Evolutionary conservation across 345 rosid species (phyloP).

Genomic region (Syzygium aromaticum): DNA sequence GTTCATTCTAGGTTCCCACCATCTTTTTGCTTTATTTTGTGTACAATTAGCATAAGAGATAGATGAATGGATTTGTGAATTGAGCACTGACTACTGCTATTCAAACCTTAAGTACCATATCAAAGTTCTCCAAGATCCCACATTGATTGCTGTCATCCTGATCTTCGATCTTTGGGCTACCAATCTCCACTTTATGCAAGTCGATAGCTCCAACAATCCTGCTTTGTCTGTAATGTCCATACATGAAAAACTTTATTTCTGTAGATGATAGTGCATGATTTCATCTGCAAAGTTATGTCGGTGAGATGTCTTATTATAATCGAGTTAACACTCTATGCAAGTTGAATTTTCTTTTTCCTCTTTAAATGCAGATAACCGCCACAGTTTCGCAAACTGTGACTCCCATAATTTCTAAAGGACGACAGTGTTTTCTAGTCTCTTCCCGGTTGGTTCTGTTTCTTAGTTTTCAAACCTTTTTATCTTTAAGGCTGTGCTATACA

Average conservation of each 20-base stretch:
- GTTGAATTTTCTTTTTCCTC: constrained; percentile 2
- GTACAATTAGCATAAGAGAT: neutral
- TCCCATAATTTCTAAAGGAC: constrained; percentile 59
- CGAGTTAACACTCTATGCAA: neutral
- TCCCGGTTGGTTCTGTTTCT: constrained; percentile 42
- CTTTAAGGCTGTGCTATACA: neutral
- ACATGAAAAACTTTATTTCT: neutral
- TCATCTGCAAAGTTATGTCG: neutral
- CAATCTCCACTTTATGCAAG: neutral
- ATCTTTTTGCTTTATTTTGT: neutral
- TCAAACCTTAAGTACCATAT: neutral
- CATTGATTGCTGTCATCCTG: neutral
- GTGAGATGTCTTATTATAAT: neutral
- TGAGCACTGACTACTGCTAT: neutral
- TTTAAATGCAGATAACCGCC: constrained; percentile 45
- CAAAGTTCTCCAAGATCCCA: neutral
- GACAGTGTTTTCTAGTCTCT: constrained; percentile 71
- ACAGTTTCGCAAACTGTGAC: constrained; percentile 53
- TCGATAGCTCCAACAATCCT: neutral
- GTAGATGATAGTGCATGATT: neutral
- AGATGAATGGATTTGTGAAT: neutral
- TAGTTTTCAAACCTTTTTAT: neutral
- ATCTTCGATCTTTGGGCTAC: neutral
- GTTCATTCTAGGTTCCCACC: neutral
- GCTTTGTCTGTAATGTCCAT: neutral